Conservation (phyloP, 2,329 filamentous ascomycete genomes). For the Fusarium graminum region DNA sequence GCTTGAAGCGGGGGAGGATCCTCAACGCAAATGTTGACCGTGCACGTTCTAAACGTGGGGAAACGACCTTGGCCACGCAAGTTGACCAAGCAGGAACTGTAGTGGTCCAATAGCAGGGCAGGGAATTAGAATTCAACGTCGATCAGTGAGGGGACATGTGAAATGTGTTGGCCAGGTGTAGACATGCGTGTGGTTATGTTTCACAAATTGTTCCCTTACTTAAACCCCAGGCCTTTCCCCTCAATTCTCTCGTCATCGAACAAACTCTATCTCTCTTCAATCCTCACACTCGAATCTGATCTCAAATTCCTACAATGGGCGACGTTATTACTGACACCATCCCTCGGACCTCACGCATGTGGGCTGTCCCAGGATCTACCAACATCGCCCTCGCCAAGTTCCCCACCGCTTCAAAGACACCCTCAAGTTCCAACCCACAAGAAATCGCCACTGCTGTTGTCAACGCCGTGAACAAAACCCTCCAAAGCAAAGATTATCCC, state of each 20-base stretch:
- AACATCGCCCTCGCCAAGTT: slow-evolving; percentile 65
- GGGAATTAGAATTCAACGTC: background rate
- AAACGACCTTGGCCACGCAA: background rate
- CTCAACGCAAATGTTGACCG: background rate
- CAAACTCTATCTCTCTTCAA: slow-evolving; percentile 1
- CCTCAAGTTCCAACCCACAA: slow-evolving; percentile 51
- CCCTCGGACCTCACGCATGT: slow-evolving; percentile 46
- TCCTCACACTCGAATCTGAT: background rate
- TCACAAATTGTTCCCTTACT: slow-evolving; percentile 23
- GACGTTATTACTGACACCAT: slow-evolving; percentile 37
- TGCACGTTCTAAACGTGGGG: slow-evolving; percentile 8
- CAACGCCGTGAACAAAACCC: slow-evolving; percentile 56
- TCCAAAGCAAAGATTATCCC: slow-evolving; percentile 54
- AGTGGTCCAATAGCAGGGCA: background rate
- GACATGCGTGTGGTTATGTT: slow-evolving; percentile 13
- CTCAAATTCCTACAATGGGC: slow-evolving; percentile 35
- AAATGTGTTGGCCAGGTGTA: background rate
- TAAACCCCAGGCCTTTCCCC: slow-evolving; percentile 19
- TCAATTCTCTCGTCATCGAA: slow-evolving; percentile 11
- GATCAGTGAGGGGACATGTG: slow-evolving; percentile 4
- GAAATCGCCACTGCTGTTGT: slow-evolving; percentile 57
- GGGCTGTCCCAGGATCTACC: slow-evolving; percentile 63
- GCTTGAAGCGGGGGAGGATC: slow-evolving; percentile 17
- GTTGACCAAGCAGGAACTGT: background rate
- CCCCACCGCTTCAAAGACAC: slow-evolving; percentile 50